Conservation (phyloP, 331 rosid species). For the Rosa hybrid region DNA sequence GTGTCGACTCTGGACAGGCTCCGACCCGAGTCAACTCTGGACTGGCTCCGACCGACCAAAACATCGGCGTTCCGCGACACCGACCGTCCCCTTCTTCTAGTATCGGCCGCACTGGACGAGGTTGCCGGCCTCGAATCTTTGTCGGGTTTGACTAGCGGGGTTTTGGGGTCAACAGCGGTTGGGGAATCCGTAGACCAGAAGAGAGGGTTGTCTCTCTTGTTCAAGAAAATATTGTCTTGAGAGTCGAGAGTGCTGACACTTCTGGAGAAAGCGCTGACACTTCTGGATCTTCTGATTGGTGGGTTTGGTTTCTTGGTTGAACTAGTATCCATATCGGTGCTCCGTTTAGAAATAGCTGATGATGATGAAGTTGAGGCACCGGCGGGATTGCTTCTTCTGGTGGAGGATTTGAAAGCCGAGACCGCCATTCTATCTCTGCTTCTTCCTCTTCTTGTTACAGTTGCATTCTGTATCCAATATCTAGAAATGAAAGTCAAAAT, state of each 20-base stretch:
- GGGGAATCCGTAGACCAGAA: constrained; percentile 45
- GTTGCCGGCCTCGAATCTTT: constrained; percentile 10
- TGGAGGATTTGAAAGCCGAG: constrained; percentile 82
- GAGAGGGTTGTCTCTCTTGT: constrained; percentile 86
- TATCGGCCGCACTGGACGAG: constrained; percentile 17
- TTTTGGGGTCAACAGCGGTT: constrained; percentile 12
- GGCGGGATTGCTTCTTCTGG: constrained; percentile 53
- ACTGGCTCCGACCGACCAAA: constrained; percentile 42
- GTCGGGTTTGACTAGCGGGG: background rate
- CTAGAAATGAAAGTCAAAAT: background rate
- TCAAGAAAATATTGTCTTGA: constrained; percentile 47
- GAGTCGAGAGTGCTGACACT: constrained; percentile 24
- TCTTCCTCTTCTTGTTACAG: background rate
- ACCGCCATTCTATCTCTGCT: constrained; percentile 52
- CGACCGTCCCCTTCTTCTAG: constrained; percentile 46
- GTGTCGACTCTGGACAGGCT: constrained; percentile 46
- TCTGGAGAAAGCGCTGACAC: constrained; percentile 74
- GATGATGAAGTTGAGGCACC: constrained; percentile 4
- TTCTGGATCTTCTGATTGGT: constrained; percentile 66
- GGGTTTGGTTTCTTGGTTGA: constrained; percentile 35
- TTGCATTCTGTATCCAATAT: background rate
- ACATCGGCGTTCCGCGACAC: constrained; percentile 41
- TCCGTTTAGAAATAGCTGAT: constrained; percentile 28
- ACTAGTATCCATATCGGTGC: background rate
- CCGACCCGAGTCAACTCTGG: constrained; percentile 49